Percentiles rank a stretch among this genome's conserved stretches.
Conservation (phyloP, 352 stramenopile species). For the Ophiocytium majus region DNA sequence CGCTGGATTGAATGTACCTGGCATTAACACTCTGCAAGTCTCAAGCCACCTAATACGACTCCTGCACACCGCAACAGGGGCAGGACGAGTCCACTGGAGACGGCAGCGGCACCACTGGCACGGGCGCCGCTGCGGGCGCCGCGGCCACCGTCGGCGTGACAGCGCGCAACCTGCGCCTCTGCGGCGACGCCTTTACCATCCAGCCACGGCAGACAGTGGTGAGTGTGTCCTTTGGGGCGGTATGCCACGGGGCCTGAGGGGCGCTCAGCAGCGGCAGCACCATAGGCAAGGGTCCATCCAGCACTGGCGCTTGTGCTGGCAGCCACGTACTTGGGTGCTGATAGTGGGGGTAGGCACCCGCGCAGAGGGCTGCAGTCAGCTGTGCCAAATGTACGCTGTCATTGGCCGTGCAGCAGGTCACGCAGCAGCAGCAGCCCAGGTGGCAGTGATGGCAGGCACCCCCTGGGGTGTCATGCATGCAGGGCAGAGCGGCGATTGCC, state of each 20-base stretch:
- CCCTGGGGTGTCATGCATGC: too few relatives aligned
- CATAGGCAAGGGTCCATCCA: too few relatives aligned
- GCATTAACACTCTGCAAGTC: too few relatives aligned
- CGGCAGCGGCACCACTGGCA: background rate
- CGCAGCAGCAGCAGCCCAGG: too few relatives aligned
- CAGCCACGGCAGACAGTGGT: background rate
- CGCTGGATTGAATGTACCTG: too few relatives aligned
- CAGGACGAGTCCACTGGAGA: background rate
- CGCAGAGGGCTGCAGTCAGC: background rate
- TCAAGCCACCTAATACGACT: too few relatives aligned
- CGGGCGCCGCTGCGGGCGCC: too few relatives aligned
- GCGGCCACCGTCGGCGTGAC: too few relatives aligned
- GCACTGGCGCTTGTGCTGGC: background rate
- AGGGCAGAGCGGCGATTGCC: too few relatives aligned
- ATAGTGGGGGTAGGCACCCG: background rate
- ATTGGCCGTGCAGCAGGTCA: background rate
- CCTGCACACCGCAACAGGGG: background rate
- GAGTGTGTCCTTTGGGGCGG: background rate
- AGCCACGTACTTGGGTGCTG: background rate
- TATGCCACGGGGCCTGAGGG: too few relatives aligned
- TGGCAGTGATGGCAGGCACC: too few relatives aligned
- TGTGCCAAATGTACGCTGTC: background rate
- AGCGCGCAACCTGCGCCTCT: background rate
- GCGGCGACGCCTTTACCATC: background rate
- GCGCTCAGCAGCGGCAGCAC: too few relatives aligned